These are phyloP conservation scores for Euphorbia celastroides DNA, from an alignment of 441 rosid species.

Conservation along the genomic window DNA sequence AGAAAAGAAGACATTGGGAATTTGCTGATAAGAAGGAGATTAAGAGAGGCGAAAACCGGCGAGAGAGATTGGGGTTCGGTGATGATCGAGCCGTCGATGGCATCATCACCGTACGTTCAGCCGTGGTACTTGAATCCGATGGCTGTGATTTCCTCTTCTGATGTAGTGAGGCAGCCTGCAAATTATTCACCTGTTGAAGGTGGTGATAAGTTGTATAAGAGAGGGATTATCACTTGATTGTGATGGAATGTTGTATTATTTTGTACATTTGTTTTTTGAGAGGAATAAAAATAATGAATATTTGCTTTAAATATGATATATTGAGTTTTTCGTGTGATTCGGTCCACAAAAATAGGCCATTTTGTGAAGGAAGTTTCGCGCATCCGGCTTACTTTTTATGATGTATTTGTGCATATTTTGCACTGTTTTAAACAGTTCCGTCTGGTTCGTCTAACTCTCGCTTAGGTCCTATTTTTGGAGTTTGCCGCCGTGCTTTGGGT, in stretches of 20 bases:
- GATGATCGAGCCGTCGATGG: slow-evolving; percentile 35
- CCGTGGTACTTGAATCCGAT: slow-evolving; percentile 76
- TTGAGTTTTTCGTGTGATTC: too few species aligned
- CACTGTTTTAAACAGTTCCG: too few species aligned
- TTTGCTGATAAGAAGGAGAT: slow-evolving; percentile 52
- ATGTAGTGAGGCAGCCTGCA: slow-evolving; percentile 38
- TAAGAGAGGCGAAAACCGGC: slow-evolving; percentile 62
- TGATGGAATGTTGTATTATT: background rate
- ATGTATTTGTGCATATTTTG: too few species aligned
- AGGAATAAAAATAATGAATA: too few species aligned
- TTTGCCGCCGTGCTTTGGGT: too few species aligned
- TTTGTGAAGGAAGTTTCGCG: too few species aligned
- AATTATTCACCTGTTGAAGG: slow-evolving; percentile 60
- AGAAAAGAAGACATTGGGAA: slow-evolving; percentile 62
- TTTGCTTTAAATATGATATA: too few species aligned
- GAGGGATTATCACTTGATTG: slow-evolving; percentile 44
- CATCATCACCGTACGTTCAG: slow-evolving; percentile 37
- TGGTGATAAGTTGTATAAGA: slow-evolving; percentile 62
- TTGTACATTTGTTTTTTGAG: too few species aligned
- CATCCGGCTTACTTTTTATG: too few species aligned
- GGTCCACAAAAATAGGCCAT: too few species aligned
- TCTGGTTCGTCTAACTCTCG: too few species aligned
- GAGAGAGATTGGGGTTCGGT: slow-evolving; percentile 79
- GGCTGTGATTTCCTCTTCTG: slow-evolving; percentile 31
- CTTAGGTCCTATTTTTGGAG: too few species aligned